These are phyloP conservation scores for Hypoxylon crocopeplum DNA, from an alignment of 495 filamentous ascomycete genomes.

Conservation along the genomic window DNA sequence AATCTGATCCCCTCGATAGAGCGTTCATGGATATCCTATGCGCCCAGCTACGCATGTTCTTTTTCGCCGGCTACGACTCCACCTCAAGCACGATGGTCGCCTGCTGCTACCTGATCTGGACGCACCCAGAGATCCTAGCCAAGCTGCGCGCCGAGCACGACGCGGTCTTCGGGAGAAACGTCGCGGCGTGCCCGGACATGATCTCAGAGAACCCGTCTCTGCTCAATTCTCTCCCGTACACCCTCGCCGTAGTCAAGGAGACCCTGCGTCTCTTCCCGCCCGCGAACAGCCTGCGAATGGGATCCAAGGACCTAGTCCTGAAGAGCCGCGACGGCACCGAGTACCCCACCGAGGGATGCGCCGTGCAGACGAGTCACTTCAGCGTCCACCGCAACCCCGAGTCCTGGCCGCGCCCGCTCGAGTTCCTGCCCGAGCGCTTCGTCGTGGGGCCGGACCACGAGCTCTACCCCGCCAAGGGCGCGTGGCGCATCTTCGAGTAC, in stretches of 20 bases:
- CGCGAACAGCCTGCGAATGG: constrained; percentile 39
- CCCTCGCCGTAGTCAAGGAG: constrained; percentile 59
- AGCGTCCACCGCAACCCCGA: constrained; percentile 42
- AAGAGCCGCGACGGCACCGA: constrained; percentile 34
- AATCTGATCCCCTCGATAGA: constrained; percentile 21
- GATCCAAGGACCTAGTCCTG: constrained; percentile 40
- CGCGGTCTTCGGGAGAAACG: constrained; percentile 39
- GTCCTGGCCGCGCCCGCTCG: constrained; percentile 43
- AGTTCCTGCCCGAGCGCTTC: constrained; percentile 53
- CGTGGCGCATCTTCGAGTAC: constrained; percentile 59
- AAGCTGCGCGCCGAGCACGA: constrained; percentile 57
- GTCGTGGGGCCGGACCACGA: constrained; percentile 41
- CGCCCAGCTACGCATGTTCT: constrained; percentile 38
- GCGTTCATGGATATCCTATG: constrained; percentile 32
- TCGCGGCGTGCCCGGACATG: constrained; percentile 27
- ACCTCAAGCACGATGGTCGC: constrained; percentile 49
- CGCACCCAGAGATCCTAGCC: constrained; percentile 48
- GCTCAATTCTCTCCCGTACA: constrained; percentile 53
- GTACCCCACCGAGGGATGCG: constrained; percentile 46
- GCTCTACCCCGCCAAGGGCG: constrained; percentile 46
- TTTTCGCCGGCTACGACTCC: constrained; percentile 47
- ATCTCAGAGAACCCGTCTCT: constrained; percentile 46
- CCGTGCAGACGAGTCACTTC: constrained; percentile 43
- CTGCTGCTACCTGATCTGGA: constrained; percentile 51
- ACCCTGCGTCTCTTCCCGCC: constrained; percentile 52